Conservation (phyloP, 192 early-diverging fungal species). For the Coemansia sp. region DNA sequence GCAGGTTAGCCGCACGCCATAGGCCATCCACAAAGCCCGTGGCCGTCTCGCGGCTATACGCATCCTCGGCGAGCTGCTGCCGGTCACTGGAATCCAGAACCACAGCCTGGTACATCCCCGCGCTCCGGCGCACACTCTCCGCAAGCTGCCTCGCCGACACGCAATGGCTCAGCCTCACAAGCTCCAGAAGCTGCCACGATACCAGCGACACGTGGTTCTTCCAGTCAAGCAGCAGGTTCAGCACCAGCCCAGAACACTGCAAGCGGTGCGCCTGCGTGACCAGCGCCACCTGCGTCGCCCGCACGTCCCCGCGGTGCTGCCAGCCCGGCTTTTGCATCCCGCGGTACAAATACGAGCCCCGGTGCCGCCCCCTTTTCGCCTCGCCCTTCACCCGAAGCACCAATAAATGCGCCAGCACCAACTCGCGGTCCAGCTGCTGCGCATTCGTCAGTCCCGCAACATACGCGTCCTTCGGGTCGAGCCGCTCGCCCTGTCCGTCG, state of each 20-base stretch:
- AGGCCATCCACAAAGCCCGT: constrained; percentile 12
- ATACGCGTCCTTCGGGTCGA: background rate
- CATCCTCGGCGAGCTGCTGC: background rate
- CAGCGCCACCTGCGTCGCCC: constrained; percentile 9
- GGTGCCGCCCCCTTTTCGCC: constrained; percentile 13
- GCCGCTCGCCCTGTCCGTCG: too few species aligned
- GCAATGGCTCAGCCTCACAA: background rate
- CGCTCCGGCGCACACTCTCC: background rate
- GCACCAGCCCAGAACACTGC: constrained; percentile 10
- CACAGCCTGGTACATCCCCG: background rate
- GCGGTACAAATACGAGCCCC: background rate
- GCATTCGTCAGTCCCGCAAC: background rate
- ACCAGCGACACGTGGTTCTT: background rate
- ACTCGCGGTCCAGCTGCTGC: constrained; percentile 1
- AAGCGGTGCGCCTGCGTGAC: background rate
- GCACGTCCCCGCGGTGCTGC: constrained; percentile 1
- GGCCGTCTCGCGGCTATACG: background rate
- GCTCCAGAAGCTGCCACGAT: background rate
- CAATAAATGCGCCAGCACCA: constrained; percentile 17
- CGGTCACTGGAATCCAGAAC: background rate
- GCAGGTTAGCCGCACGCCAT: constrained; percentile 12
- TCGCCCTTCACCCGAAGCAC: constrained; percentile 7
- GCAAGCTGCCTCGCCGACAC: background rate
- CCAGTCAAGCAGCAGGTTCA: constrained; percentile 34
- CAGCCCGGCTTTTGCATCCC: background rate